Evolutionary conservation across 306 rosid genomes (phyloP).

Genomic region (Biancaea sappan): DNA sequence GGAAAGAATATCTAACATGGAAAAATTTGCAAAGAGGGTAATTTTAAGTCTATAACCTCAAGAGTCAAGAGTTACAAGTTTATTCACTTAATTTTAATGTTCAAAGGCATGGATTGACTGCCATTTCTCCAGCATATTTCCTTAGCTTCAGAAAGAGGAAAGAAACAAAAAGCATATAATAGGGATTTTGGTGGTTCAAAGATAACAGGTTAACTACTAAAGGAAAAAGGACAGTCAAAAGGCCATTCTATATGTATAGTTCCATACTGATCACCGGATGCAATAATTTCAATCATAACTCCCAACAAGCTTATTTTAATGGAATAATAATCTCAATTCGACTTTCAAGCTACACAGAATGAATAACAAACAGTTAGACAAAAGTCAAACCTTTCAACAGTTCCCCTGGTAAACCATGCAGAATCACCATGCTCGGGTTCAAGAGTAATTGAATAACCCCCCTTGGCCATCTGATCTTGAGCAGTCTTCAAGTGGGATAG

Average conservation of each 20-base stretch:
- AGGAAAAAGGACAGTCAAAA: background rate
- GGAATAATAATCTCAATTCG: slow-evolving; percentile 20
- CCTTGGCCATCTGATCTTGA: slow-evolving; percentile 94
- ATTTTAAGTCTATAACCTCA: slow-evolving; percentile 17
- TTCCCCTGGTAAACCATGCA: slow-evolving; percentile 86
- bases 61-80: slow-evolving; percentile 16
- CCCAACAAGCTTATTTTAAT: background rate
- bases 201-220: slow-evolving; percentile 13
- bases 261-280: slow-evolving; percentile 16
- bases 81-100: background rate
- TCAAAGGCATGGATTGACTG: slow-evolving; percentile 9
- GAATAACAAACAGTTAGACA: slow-evolving; percentile 5
- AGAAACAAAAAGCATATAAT: slow-evolving; percentile 7
- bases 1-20: background rate
- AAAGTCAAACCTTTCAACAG: slow-evolving; percentile 71
- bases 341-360: slow-evolving; percentile 11
- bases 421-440: slow-evolving; percentile 68
- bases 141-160: slow-evolving; percentile 11
- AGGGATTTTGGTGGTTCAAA: background rate
- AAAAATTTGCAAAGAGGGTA: background rate
- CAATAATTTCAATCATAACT: slow-evolving; percentile 24
- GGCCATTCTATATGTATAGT: slow-evolving; percentile 8
- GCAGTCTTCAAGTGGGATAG: slow-evolving; percentile 94
- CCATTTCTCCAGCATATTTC: slow-evolving; percentile 23
- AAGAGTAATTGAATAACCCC: slow-evolving; percentile 92